Conservation (phyloP, 495 filamentous ascomycete genomes). For the Beverwykella pulmonaria region DNA sequence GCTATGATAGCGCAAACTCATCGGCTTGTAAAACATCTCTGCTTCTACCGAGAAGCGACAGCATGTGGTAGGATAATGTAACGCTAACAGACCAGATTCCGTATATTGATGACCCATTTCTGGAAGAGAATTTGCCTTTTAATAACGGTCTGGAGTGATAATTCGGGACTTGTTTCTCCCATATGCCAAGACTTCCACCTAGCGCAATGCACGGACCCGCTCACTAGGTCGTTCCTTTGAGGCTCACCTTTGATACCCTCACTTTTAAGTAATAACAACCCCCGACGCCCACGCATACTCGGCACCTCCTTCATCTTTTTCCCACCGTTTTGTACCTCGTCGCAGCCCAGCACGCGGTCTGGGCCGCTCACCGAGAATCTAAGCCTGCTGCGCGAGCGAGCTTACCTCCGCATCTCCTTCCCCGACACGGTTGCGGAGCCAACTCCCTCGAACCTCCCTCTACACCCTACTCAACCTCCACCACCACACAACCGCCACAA, state of each 20-base stretch:
- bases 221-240: neutral
- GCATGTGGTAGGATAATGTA: no score
- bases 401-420: neutral
- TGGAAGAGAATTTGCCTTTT: no score
- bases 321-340: neutral
- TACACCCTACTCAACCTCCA: neutral
- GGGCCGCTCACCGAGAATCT: neutral
- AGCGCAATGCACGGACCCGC: neutral
- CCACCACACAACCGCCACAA: conserved; percentile 11
- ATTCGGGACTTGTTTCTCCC: neutral
- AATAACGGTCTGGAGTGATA: neutral
- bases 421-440: neutral
- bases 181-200: neutral
- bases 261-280: neutral
- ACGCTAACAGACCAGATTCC: no score
- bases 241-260: neutral
- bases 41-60: no score
- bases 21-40: neutral
- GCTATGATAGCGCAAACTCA: conserved; percentile 3
- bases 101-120: no score
- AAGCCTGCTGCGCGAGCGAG: neutral
- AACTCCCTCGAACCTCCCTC: neutral
- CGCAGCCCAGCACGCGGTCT: neutral
- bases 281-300: neutral
- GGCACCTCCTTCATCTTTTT: neutral